Evolutionary conservation across 2,329 filamentous ascomycete genomes (phyloP).

Genomic region (Colletotrichum cordylinicola): DNA sequence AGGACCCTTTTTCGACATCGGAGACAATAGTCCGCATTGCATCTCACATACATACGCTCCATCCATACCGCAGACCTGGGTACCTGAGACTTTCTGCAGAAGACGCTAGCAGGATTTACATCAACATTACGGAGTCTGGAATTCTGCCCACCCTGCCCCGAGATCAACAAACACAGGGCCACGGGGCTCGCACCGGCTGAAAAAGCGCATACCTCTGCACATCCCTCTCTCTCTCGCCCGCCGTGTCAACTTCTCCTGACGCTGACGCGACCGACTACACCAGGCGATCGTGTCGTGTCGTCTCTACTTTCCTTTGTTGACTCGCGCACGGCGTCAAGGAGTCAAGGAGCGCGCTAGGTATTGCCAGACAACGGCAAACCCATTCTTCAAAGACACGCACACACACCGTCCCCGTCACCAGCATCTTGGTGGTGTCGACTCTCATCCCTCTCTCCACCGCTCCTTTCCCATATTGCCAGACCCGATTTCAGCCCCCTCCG

Average conservation of each 20-base stretch:
- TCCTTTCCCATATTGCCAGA: not conserved
- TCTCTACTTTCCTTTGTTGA: not conserved
- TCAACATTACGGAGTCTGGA: slow-evolving; percentile 1
- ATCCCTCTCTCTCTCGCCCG: not conserved
- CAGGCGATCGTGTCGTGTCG: not conserved
- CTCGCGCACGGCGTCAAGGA: not conserved
- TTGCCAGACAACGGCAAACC: not conserved
- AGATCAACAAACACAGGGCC: not conserved
- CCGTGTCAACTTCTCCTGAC: not conserved
- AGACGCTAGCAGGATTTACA: not conserved
- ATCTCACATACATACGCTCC: not conserved
- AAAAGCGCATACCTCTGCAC: not conserved
- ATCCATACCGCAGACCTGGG: not conserved
- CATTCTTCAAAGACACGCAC: not conserved
- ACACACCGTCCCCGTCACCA: not conserved
- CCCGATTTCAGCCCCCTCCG: not conserved
- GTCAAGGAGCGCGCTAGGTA: not conserved
- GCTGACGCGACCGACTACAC: not conserved
- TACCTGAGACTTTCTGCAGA: not conserved
- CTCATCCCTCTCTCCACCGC: not conserved
- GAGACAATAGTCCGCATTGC: not conserved
- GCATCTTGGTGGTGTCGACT: not conserved
- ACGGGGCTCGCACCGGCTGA: not conserved
- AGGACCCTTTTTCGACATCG: not conserved
- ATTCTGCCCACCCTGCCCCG: not conserved